phyloP scores from a whole-genome alignment of 345 rosid genomes.

The Ricinus communis region DNA sequence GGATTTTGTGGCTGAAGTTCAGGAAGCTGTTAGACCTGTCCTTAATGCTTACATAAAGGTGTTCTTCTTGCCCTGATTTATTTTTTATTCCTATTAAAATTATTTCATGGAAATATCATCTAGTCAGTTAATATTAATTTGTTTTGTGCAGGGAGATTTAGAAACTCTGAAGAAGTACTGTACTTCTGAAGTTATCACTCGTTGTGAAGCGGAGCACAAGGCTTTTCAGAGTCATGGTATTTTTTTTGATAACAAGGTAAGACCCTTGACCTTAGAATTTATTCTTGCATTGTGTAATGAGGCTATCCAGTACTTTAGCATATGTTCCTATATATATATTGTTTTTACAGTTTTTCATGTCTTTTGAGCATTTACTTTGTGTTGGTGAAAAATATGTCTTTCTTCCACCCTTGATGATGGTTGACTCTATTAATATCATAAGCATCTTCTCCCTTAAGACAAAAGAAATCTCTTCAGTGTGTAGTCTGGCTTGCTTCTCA shows the following conservation, averaged over 20 bases:
- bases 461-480: neutral
- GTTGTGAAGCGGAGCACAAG: conserved; percentile 73
- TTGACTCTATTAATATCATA: neutral
- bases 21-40: conserved; percentile 80
- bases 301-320: neutral
- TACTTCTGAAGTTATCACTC: conserved; percentile 66
- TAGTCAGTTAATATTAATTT: conserved; percentile 6
- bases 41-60: conserved; percentile 83
- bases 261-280: neutral
- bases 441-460: neutral
- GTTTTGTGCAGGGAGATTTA: conserved; percentile 57
- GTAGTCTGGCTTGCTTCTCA: neutral
- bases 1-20: conserved; percentile 83
- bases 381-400: neutral
- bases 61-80: neutral
- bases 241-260: conserved; percentile 84
- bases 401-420: neutral
- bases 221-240: conserved; percentile 66
- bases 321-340: neutral
- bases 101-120: neutral
- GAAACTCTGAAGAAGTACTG: conserved; percentile 81
- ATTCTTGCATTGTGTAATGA: neutral
- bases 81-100: neutral
- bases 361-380: neutral
- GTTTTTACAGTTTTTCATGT: neutral